A percentile compares a stretch with the other conserved stretches of the same genome.
phyloP scores from a whole-genome alignment of 164 flowering plant species.

The Piper betle region DNA sequence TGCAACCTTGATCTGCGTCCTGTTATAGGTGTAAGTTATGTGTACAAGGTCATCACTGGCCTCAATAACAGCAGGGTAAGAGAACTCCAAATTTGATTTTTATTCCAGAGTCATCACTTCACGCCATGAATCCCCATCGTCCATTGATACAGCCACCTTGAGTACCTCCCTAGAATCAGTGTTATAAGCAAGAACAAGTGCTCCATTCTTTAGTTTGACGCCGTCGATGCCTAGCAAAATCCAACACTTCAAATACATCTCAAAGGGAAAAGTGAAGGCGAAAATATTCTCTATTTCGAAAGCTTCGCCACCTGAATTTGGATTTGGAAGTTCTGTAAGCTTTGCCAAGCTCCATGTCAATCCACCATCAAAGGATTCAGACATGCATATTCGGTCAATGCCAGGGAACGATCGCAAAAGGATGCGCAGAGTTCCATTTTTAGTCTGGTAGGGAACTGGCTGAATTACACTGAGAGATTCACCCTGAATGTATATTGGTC shows the following conservation, averaged over 20 bases:
- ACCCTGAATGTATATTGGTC: constrained; percentile 56
- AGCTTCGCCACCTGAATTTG: constrained; percentile 66
- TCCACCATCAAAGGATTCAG: constrained; percentile 87
- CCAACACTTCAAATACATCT: constrained; percentile 26
- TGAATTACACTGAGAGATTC: constrained; percentile 72
- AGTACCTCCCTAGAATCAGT: too few relatives aligned
- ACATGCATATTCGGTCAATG: constrained; percentile 60
- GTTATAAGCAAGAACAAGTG: too few relatives aligned
- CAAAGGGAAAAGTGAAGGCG: neutral
- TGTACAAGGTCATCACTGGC: too few relatives aligned
- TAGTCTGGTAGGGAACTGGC: constrained; percentile 76
- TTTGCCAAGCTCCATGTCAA: constrained; percentile 56
- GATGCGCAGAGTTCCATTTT: constrained; percentile 57
- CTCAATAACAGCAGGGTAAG: too few relatives aligned
- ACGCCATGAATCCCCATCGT: too few relatives aligned
- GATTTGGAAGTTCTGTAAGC: constrained; percentile 72
- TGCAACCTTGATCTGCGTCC: constrained; percentile 14
- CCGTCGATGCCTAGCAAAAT: too few relatives aligned
- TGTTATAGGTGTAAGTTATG: too few relatives aligned
- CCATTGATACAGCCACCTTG: too few relatives aligned
- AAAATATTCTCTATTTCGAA: neutral
- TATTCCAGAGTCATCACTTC: too few relatives aligned
- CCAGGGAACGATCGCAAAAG: constrained; percentile 55
- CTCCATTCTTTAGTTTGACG: too few relatives aligned
- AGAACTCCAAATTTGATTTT: too few relatives aligned